Evolutionary conservation across 208 protist genomes (phyloP), one percentile per base, ranked within the genome.

Genomic region (Crithidia sp.): DNA sequence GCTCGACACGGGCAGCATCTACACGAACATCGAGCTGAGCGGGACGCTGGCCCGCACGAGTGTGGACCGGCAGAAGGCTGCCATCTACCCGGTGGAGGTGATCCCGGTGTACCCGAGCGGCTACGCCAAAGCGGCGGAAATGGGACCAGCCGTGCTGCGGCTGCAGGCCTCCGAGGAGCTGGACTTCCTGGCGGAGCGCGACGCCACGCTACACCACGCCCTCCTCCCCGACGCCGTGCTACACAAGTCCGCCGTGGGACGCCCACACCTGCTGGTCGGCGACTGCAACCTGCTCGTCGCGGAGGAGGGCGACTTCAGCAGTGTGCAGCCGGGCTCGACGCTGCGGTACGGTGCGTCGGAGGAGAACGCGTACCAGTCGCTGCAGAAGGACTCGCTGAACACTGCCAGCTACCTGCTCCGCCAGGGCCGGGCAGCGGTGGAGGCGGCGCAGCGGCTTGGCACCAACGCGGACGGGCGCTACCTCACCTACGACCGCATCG

Each of bases 41-140:
- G 64, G 64, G n/a, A 65, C 67, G 65, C 77, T 95, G 62, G 81
- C 67, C 16, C 85, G 86, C 49, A 77, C 71, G 50, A 80, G 85
- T 41, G 69, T 63, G 6, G 80, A 86, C 17, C 74, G 74, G 7
- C 61, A 69, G 62, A 79, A 79, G 67, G 72, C 14, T 74, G 41
- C 75, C 73, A 81, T 95, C 37, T 95, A 86, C 73, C 90, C 90
- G 10, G 88, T 93, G 14, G 87, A 92, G 67, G 87, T 95, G 64
- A 45, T 88, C 50, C 90, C 90, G 6, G 77, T 95, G 36, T 95
- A 79, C 73, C 90, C 90, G 6, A 83, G 76, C 47, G 84, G 75
- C 13, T 90, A 87, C 65, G 54, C 82, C 28, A 41, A 44, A 47
- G 81, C 77, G 5, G 84, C 74, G 14, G 66, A 67, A 49, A 9